Evolutionary conservation across 2,329 filamentous ascomycete genomes (phyloP), one percentile per base, ranked within the genome.

Genomic region (Dichotomopilus funicola): DNA sequence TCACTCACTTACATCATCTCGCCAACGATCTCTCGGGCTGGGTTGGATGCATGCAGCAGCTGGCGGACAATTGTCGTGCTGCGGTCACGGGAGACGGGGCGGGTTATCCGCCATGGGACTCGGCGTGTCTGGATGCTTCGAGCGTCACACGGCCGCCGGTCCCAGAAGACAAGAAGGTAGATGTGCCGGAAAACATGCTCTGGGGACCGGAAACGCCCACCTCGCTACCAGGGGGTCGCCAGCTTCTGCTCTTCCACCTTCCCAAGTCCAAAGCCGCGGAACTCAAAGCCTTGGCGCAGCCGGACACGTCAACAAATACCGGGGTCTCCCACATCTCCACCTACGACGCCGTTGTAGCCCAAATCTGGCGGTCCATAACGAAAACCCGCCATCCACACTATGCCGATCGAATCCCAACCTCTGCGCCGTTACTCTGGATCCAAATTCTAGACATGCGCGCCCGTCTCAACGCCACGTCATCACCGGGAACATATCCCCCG

Each of bases 1-100:
- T 67, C 41, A 73, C 72, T 48, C 72, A 75, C 38, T 62, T 66
- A 45, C 73, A 76, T 47, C 73, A 76, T 51, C 76, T 71, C 45
- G 59, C 69, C 38, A 72, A 71, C 55, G 73, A 76, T 56, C 62
- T 73, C 0, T 73, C 72, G 68, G 72, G 71, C 2, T 74, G 72
- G 71, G 64, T 67, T 0, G 65, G 66, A 5, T 67, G 71, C 27
- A 62, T 63, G 0, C 67, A 69, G 12, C 71, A 75, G 64, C 66
- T 76, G 4, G 72, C 73, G 3, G 73, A 75, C 45, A 74, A 75
- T 52, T 76, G 72, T 59, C 61, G 63, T 40, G 68, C 72, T 1
- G 61, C 67, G 5, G 13, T 64, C n/a, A 65, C 68, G 19, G 19
- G 3, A 27, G 19, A 27, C 31, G 38, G 61, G 0, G 65, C 66